Base-by-base conservation (phyloP, 768 basidiomycete genomes). In the Pilatotrama ljubarskyi region DNA sequence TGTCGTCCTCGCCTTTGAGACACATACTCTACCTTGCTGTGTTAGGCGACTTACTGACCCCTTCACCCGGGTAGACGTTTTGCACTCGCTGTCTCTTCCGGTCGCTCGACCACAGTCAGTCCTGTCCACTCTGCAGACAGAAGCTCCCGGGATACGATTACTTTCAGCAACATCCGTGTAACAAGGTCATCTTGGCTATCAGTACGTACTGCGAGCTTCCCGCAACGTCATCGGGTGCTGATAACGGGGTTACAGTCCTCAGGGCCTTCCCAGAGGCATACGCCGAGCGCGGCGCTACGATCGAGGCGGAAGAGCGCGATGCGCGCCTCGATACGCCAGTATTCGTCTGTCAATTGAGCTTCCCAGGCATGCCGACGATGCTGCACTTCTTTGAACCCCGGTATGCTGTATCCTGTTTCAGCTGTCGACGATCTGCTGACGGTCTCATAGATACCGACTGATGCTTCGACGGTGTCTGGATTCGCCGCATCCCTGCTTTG, bases 401-500 rank as follows among this genome's bases (percentile, higher is more conserved):
- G 78, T 85, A 59, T 41, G 68, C 55, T 20, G 40, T 49, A 36
- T 46, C 18, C 48, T 51, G n/a, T 46, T 17, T 32, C 14, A 37
- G 40, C 46, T 29, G 44, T 29, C 38, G 17, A 24, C 13, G 20
- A 11, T 8, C 20, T 18, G 40, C 46, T 59, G 24, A 44, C 48
- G 25, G 47, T 40, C 42, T 52, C 57, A 18, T 58, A 87, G 87
- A 67, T 95, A 98, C 72, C 88, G 96, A 7, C 81, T 98, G 51
- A 98, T 98, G 96, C 87, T 98, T 54, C 90, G 96, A 22, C 86
- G 96, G n/a, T 94, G 91, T 71, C 86, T 98, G 58, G 88, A 93
- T 67, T 84, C 82, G 15, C 78, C 83, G 5, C 77, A 76, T 42
- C 91, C 91, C n/a, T 79, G 80, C 22, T 97, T 98, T 73, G 96